A percentile compares a stretch with the other conserved stretches of the same genome.
Evolutionary conservation across 805 yeast species (phyloP).

Genomic region (Lachancea sp.): DNA sequence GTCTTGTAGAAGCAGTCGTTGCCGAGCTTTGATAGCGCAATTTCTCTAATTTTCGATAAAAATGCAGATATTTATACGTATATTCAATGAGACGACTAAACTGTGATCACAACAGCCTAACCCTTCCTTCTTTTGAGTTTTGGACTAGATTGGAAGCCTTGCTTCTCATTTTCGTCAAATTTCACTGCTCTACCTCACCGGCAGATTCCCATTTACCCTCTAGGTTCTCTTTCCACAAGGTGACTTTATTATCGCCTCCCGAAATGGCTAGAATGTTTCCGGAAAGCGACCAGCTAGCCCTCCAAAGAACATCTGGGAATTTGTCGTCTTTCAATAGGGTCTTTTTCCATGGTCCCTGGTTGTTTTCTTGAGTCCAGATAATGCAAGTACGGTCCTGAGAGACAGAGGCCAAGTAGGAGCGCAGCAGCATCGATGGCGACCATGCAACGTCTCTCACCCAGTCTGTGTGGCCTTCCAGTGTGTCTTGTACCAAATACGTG

Average conservation of each 20-base stretch:
- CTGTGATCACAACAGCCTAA: not conserved
- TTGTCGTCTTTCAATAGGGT: conserved; percentile 65
- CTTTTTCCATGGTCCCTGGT: conserved; percentile 71
- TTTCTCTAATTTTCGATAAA: not conserved
- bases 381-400: conserved; percentile 94
- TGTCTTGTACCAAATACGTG: conserved; percentile 65
- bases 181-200: conserved; percentile 85
- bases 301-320: conserved; percentile 97
- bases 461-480: conserved; percentile 84
- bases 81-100: not conserved
- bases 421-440: conserved; percentile 86
- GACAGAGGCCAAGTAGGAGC: conserved; percentile 90
- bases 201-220: conserved; percentile 95
- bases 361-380: conserved; percentile 84
- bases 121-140: not conserved
- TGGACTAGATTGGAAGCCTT: not conserved
- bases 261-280: conserved; percentile 94
- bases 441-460: conserved; percentile 99
- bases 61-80: not conserved
- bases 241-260: conserved; percentile 94
- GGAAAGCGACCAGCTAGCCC: conserved; percentile 94
- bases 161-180: too few relatives aligned
- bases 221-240: conserved; percentile 92
- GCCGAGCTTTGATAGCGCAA: conserved; percentile 29
- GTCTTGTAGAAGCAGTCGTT: conserved; percentile 56